Evolutionary conservation across 192 early-diverging fungal genomes (phyloP), one percentile per base, ranked within the genome.

Genomic region (Gryganskiella cystojenkinii): DNA sequence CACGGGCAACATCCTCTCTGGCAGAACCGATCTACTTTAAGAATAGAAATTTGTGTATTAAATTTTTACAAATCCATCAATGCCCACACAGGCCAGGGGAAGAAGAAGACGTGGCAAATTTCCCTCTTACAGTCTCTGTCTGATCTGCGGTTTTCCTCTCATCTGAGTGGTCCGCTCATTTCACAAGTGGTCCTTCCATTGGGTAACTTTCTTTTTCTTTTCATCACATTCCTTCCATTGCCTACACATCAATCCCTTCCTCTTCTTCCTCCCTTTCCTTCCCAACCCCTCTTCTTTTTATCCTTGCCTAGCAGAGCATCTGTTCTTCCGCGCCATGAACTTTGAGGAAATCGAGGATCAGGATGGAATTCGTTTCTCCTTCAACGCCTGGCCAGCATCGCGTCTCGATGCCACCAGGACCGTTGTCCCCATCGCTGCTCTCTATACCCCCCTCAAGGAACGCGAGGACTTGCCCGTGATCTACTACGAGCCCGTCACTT

Each of bases 371-470:
- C 91, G 98, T 14, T 92, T 97, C 79, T 93, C 98, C 46, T 99
- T 97, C 96, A 99, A 99, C 83, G 95, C 95, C 40, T 95, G 95
- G 88, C 97, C 98, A 20, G 90, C 92, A 64, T 95, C 94, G 31
- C 92, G 95, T 43, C 80, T 95, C 44, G 98, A 99, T 73, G 95
- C 96, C 27, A 98, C 94, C 17, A 88, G 94, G 56, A 91, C 93
- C 55, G 95, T 99, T 19, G 94, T 99, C 0, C 98, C 98, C 40
- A 95, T 98, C 71, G 90, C 95, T 6, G 88, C 90, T 56, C 86
- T 98, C 56, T 98, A 98, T 83, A 99, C 97, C 35, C 93, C 95
- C 19, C 85, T 99, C 50, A 98, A 98, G 81, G 96, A 98, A 67
- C 91, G 95, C 33, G 88, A 91, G 56, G 93, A 93, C 62, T 80